A percentile compares a stretch with the other conserved stretches of the same genome.
These are phyloP conservation scores for Adansonia madagascariensis DNA, from an alignment of 441 rosid species.

Conservation along the genomic window DNA sequence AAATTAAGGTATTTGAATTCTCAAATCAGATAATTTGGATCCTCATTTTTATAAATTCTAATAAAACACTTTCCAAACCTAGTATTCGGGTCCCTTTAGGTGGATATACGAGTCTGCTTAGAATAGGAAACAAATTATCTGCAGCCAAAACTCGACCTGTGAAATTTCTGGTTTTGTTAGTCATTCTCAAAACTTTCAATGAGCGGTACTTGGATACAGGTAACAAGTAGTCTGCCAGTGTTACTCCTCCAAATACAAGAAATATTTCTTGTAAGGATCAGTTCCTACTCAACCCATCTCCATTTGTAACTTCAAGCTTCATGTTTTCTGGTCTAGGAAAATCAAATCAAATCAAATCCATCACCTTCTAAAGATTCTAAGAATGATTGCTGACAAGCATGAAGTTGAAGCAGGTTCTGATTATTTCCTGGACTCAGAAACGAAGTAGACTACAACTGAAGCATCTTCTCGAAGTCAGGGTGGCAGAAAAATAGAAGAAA, in stretches of 20 bases:
- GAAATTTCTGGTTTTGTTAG: background rate
- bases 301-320: background rate
- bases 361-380: background rate
- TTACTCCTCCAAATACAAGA: constrained; percentile 8
- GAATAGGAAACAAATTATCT: background rate
- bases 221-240: background rate
- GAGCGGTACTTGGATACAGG: background rate
- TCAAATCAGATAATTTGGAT: too few relatives aligned
- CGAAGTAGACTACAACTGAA: constrained; percentile 34
- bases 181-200: constrained; percentile 14
- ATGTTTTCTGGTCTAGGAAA: background rate
- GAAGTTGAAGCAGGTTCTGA: constrained; percentile 37
- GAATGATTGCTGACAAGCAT: constrained; percentile 29
- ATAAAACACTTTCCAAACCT: too few relatives aligned
- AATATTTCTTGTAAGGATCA: background rate
- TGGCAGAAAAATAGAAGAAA: constrained; percentile 32
- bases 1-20: too few relatives aligned
- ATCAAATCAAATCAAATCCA: background rate
- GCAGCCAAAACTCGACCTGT: constrained; percentile 23
- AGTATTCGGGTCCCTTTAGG: too few relatives aligned
- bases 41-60: too few relatives aligned
- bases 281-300: background rate
- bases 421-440: constrained; percentile 30
- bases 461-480: constrained; percentile 36
- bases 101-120: background rate